These are phyloP conservation scores for Cyclotella baltica DNA, from an alignment of 108 stramenopile genomes.

Conservation along the genomic window DNA sequence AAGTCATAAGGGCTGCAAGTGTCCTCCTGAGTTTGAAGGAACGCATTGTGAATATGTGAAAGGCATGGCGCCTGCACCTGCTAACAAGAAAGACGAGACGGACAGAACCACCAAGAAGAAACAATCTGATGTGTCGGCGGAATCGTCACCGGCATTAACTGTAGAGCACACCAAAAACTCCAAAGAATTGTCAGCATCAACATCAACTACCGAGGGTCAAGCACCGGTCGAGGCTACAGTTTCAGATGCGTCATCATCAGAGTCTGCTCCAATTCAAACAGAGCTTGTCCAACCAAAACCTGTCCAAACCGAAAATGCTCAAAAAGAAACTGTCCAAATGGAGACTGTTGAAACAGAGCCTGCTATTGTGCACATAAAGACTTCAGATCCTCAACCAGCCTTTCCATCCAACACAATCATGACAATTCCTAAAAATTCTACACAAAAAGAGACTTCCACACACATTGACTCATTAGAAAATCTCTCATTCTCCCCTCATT, in stretches of 20 bases:
- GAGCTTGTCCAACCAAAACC: too few species aligned
- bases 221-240: background rate
- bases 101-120: background rate
- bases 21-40: constrained; percentile 67
- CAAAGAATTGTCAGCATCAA: constrained; percentile 10
- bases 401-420: background rate
- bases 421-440: background rate
- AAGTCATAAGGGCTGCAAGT: constrained; percentile 63
- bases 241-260: too few species aligned
- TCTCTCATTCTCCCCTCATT: too few species aligned
- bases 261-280: too few species aligned
- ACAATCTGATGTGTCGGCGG: background rate
- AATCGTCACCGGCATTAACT: background rate
- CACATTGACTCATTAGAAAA: too few species aligned
- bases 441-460: too few species aligned
- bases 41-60: constrained; percentile 66
- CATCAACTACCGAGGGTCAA: too few species aligned
- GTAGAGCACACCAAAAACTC: constrained; percentile 27
- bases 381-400: background rate
- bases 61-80: constrained; percentile 12
- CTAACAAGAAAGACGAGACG: background rate
- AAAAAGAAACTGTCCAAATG: too few species aligned
- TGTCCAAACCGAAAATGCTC: too few species aligned
- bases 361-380: background rate
- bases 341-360: background rate